Evolutionary conservation across 331 rosid species (phyloP).

Genomic region (Erythrophleum ivorense): DNA sequence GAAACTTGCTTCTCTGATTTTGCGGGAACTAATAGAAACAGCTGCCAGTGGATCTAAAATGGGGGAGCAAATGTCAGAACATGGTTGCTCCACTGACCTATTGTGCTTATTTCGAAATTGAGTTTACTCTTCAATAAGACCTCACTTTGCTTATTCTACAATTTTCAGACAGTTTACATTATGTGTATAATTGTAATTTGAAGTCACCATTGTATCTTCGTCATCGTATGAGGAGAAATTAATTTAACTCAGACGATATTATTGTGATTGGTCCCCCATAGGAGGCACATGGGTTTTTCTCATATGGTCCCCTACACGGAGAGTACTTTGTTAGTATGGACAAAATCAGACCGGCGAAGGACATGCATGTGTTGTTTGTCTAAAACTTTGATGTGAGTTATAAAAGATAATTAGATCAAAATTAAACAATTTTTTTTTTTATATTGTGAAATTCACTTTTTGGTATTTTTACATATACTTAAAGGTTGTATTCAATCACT

Average conservation of each 20-base stretch:
- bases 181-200: not conserved
- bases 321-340: not conserved
- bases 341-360: slow-evolving; percentile 1
- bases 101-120: not conserved
- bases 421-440: not conserved
- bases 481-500: not conserved
- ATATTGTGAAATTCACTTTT: not conserved
- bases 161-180: not conserved
- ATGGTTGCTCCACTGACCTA: not conserved
- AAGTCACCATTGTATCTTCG: not conserved
- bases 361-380: slow-evolving; percentile 24
- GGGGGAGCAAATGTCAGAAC: not conserved
- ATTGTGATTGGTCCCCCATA: slow-evolving; percentile 7
- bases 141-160: not conserved
- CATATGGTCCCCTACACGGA: slow-evolving; percentile 30
- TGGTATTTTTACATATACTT: too few relatives aligned
- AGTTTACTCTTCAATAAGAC: not conserved
- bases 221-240: not conserved
- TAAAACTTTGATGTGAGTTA: not conserved
- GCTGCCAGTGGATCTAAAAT: too few relatives aligned
- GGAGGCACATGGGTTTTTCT: not conserved
- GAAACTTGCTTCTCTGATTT: not conserved
- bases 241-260: not conserved
- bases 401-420: not conserved
- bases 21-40: not conserved